Base-by-base conservation (phyloP, 2,329 filamentous ascomycete species). In the Ceratocystis eucalypticola region DNA sequence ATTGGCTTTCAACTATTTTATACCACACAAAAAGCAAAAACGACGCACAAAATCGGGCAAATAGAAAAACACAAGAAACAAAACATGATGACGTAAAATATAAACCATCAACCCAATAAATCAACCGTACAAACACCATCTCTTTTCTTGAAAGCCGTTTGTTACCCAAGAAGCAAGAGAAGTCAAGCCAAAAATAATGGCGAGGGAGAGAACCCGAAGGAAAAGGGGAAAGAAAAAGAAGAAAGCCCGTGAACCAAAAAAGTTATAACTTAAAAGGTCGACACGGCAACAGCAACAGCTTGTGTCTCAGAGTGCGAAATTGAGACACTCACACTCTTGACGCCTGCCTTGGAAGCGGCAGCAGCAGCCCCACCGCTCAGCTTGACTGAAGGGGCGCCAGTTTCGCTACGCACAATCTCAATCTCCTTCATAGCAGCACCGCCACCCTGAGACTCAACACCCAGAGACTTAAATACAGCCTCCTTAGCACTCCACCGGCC, bases 401-500 rank as follows among this genome's bases (percentile, higher is more conserved):
- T 88, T 70, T 88, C 86, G 73, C 92, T 87, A 72, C 86, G 87
- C 69, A 84, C 76, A 72, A 99, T 93, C 79, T 99, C 95, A 78
- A 99, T 99, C 53, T 97, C 92, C 80, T 88, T 94, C 77, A 99
- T 77, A 17, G 91, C 82, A 68, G 94, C 93, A 70, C 95, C 94
- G 8, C 88, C 92, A 69, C 94, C 94, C 77, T 89, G 87, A 76
- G 92, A 88, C 71, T 83, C 79, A 12, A 97, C 92, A 70, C 92
- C 91, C 15, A 99, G 81, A 46, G 90, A 91, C 84, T 99, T 99
- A 83, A 99, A 99, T 0, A 99, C 92, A 33, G 94, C 94, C 78
- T 99, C 94, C 80, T 99, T 99, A 45, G 94, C 94, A 72, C 88
- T 93, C 94, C 94, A 99, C 71, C 91, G 86, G 62, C 94, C 94